These are phyloP conservation scores for Hanseniaspora sp. DNA, from an alignment of 1,139 yeast species.

Conservation along the genomic window DNA sequence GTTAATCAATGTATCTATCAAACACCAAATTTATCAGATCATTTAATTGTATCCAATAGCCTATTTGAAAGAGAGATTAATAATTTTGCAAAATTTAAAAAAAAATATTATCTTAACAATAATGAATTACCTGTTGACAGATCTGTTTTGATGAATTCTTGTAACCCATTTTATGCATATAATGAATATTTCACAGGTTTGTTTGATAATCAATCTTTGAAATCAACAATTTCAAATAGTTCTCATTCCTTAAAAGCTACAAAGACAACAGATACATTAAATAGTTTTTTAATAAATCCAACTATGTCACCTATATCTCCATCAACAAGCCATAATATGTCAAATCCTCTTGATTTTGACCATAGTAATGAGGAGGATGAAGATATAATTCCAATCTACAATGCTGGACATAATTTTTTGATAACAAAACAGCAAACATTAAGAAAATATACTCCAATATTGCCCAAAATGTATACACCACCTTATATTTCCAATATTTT, in stretches of 20 bases:
- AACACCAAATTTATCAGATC: conserved; percentile 25
- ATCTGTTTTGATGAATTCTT: not conserved
- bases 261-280: not conserved
- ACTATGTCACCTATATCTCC: not conserved
- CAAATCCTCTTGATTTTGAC: not conserved
- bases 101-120: not conserved
- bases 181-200: conserved; percentile 6
- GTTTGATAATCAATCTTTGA: conserved; percentile 12
- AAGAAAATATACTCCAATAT: conserved; percentile 13
- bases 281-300: conserved; percentile 1
- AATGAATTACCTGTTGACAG: not conserved
- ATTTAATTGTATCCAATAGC: conserved; percentile 29
- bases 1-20: conserved; percentile 24
- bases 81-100: conserved; percentile 20
- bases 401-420: conserved; percentile 14
- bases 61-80: conserved; percentile 31
- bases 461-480: conserved; percentile 29
- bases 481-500: conserved; percentile 49
- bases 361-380: conserved; percentile 16
- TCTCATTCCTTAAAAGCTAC: not conserved
- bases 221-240: not conserved
- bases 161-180: conserved; percentile 8
- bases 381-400: conserved; percentile 16
- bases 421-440: conserved; percentile 13
- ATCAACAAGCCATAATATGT: not conserved